Evolutionary conservation across 1,284 basidiomycete species (phyloP).

Genomic region (Lignosus rhinocerotis): DNA sequence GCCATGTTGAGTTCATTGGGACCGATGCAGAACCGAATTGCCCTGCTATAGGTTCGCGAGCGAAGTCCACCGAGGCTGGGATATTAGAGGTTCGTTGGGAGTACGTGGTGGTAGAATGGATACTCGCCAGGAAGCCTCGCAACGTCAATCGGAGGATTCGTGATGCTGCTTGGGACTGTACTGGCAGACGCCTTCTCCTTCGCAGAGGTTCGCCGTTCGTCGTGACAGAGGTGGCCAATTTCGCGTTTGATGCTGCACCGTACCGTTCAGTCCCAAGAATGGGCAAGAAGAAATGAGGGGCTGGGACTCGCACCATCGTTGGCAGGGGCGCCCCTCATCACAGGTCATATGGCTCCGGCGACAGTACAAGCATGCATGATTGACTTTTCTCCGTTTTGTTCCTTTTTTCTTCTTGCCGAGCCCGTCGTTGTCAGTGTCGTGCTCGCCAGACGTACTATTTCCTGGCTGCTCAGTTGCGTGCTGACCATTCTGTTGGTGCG

Average conservation of each 20-base stretch:
- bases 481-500: constrained; percentile 17
- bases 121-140: constrained; percentile 31
- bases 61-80: constrained; percentile 7
- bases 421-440: constrained; percentile 26
- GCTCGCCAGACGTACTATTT: constrained; percentile 18
- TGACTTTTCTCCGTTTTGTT: constrained; percentile 76
- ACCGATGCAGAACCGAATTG: constrained; percentile 32
- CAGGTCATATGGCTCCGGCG: constrained; percentile 93
- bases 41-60: constrained; percentile 18
- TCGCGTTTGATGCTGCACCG: constrained; percentile 82
- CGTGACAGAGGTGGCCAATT: constrained; percentile 88
- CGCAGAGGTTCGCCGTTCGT: constrained; percentile 66
- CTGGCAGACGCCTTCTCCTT: constrained; percentile 42
- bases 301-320: constrained; percentile 74
- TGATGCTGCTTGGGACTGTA: constrained; percentile 37
- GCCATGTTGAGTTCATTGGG: constrained; percentile 50
- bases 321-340: constrained; percentile 86
- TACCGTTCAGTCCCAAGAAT: constrained; percentile 5
- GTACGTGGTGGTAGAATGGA: constrained; percentile 10
- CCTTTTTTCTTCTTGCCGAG: constrained; percentile 34
- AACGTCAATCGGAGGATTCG: constrained; percentile 31
- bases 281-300: background rate
- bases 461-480: constrained; percentile 9
- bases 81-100: constrained; percentile 17
- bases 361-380: constrained; percentile 93